phyloP scores from a whole-genome alignment of 164 flowering plant genomes.

The Macadamia integrifolia region DNA sequence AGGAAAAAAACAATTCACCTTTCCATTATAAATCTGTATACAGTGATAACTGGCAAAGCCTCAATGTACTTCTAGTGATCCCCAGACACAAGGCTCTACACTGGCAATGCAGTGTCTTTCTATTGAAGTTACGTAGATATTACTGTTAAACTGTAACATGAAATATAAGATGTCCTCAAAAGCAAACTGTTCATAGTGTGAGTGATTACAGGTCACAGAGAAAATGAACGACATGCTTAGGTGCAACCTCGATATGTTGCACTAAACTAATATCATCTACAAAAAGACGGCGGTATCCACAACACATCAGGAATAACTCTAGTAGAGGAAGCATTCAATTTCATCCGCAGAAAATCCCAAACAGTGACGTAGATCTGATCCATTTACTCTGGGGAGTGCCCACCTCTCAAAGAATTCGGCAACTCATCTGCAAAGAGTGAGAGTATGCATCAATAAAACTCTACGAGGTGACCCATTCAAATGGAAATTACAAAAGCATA shows the following conservation, averaged over 20 bases:
- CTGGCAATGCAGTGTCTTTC: conserved; percentile 38
- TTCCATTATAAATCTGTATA: conserved; percentile 46
- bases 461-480: background rate
- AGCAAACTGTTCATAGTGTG: conserved; percentile 43
- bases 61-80: conserved; percentile 45
- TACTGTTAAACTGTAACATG: conserved; percentile 29
- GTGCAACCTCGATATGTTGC: conserved; percentile 62
- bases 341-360: conserved; percentile 12
- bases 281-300: conserved; percentile 16
- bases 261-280: conserved; percentile 42
- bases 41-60: conserved; percentile 14
- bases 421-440: conserved; percentile 13
- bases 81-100: conserved; percentile 38
- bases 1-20: conserved; percentile 32
- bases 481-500: background rate
- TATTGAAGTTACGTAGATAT: conserved; percentile 28
- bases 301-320: conserved; percentile 18
- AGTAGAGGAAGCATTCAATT: conserved; percentile 9
- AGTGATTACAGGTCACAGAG: conserved; percentile 37
- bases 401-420: conserved; percentile 18
- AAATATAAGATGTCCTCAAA: conserved; percentile 26
- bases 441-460: background rate
- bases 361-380: conserved; percentile 9
- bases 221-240: conserved; percentile 54
- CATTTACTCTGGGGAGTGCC: conserved; percentile 17